Percentiles rank a stretch among this genome's conserved stretches.
These are phyloP conservation scores for Exophiala oligosperma DNA, from an alignment of 2,329 filamentous ascomycete species.

Conservation along the genomic window DNA sequence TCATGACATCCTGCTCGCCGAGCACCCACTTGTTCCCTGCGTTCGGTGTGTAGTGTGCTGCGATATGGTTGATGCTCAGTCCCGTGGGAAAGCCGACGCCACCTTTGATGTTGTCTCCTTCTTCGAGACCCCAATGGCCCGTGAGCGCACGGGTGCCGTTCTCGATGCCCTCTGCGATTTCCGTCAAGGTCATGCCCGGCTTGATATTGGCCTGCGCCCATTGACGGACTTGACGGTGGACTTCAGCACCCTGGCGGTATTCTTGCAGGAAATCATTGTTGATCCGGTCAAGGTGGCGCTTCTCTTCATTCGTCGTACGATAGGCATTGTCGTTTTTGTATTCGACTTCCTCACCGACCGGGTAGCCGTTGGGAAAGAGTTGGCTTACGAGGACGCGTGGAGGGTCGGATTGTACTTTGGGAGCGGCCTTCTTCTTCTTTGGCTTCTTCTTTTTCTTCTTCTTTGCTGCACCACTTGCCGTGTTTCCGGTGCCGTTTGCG, in stretches of 20 bases:
- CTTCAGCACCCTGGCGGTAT: conserved; percentile 81
- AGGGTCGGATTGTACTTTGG: conserved; percentile 73
- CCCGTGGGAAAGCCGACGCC: conserved; percentile 88
- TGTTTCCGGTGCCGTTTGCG: conserved; percentile 38
- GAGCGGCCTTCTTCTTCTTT: conserved; percentile 66
- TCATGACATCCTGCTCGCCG: conserved; percentile 68
- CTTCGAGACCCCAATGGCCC: conserved; percentile 72
- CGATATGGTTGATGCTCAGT: conserved; percentile 79
- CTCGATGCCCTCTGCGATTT: conserved; percentile 86
- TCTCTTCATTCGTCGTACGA: conserved; percentile 81
- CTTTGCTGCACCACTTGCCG: conserved; percentile 48
- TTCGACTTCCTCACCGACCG: conserved; percentile 74
- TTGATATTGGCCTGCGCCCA: conserved; percentile 79
- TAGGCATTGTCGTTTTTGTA: conserved; percentile 76
- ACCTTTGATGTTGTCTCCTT: conserved; percentile 74
- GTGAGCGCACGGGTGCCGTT: conserved; percentile 75
- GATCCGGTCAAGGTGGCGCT: conserved; percentile 77
- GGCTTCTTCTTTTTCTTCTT: conserved; percentile 85
- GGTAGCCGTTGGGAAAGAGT: conserved; percentile 74
- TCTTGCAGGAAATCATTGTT: conserved; percentile 77
- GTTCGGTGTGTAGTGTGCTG: conserved; percentile 85
- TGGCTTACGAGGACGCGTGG: conserved; percentile 72
- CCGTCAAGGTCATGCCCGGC: conserved; percentile 75
- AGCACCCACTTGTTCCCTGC: conserved; percentile 76
- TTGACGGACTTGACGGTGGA: conserved; percentile 83